Evolutionary conservation across 495 filamentous ascomycete species (phyloP).

Genomic region (Niebla homalea): DNA sequence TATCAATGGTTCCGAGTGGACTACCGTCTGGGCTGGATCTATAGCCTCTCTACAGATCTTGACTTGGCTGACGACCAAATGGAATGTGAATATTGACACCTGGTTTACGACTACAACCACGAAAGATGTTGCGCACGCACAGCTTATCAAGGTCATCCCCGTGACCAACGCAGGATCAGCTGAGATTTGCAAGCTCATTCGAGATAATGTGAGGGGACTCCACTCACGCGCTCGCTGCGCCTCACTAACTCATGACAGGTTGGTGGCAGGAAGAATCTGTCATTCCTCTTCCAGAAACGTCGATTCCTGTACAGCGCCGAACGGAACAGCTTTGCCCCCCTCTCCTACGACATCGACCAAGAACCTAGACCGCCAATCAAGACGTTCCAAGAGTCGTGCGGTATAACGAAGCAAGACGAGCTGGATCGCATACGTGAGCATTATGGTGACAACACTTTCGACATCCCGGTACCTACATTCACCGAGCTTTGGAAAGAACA

Average conservation of each 20-base stretch:
- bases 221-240: background rate
- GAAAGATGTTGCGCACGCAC: constrained; percentile 59
- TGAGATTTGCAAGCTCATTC: constrained; percentile 70
- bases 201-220: constrained; percentile 46
- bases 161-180: constrained; percentile 76
- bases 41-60: constrained; percentile 82
- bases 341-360: constrained; percentile 73
- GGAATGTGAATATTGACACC: constrained; percentile 78
- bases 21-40: constrained; percentile 78
- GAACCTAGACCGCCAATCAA: constrained; percentile 66
- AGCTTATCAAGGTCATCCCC: constrained; percentile 87
- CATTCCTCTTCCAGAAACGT: constrained; percentile 96
- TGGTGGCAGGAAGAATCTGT: constrained; percentile 58
- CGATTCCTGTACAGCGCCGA: constrained; percentile 75
- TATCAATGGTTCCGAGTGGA: constrained; percentile 86
- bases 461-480: constrained; percentile 93
- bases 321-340: constrained; percentile 56
- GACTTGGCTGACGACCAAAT: constrained; percentile 90
- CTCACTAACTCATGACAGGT: constrained; percentile 27
- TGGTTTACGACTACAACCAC: constrained; percentile 67
- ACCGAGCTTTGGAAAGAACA: constrained; percentile 96
- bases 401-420: constrained; percentile 56
- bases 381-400: constrained; percentile 63
- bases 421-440: constrained; percentile 70
- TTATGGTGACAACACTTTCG: constrained; percentile 94